Evolutionary conservation across 768 basidiomycete genomes (phyloP).

Genomic region (Lyophyllum atratum): DNA sequence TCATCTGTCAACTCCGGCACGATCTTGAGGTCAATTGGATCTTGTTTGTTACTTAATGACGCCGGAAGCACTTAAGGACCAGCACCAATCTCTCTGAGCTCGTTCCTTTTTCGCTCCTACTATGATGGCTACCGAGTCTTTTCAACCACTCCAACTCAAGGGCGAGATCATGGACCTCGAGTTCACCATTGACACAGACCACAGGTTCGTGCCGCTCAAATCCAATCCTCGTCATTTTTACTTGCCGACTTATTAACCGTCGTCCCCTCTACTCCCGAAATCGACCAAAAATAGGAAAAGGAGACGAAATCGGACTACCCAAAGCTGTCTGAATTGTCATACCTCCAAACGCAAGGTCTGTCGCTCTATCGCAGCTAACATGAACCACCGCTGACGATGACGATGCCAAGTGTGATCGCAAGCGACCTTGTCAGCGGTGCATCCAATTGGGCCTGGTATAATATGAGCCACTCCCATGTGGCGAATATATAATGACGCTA

Average conservation of each 20-base stretch:
- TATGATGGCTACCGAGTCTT: conserved; percentile 59
- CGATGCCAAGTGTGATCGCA: conserved; percentile 76
- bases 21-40: conserved; percentile 46
- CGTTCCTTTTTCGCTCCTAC: conserved; percentile 50
- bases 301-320: conserved; percentile 89
- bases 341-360: conserved; percentile 90
- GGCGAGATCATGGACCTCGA: conserved; percentile 80
- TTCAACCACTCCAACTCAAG: conserved; percentile 65
- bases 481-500: conserved; percentile 1
- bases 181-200: conserved; percentile 70
- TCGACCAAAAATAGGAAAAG: conserved; percentile 68
- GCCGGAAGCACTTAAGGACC: conserved; percentile 55
- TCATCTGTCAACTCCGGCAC: conserved; percentile 39
- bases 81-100: conserved; percentile 46
- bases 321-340: conserved; percentile 89
- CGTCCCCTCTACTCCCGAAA: conserved; percentile 45
- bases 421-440: conserved; percentile 88
- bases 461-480: conserved; percentile 8
- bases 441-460: conserved; percentile 84
- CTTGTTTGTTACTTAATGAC: conserved; percentile 61
- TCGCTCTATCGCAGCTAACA: conserved; percentile 11
- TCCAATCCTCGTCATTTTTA: conserved; percentile 27
- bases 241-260: conserved; percentile 53
- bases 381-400: conserved; percentile 12
- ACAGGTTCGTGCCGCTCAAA: conserved; percentile 43